Base-by-base conservation (phyloP, 805 yeast genomes). In the Metschnikowia baotianmanensis region DNA sequence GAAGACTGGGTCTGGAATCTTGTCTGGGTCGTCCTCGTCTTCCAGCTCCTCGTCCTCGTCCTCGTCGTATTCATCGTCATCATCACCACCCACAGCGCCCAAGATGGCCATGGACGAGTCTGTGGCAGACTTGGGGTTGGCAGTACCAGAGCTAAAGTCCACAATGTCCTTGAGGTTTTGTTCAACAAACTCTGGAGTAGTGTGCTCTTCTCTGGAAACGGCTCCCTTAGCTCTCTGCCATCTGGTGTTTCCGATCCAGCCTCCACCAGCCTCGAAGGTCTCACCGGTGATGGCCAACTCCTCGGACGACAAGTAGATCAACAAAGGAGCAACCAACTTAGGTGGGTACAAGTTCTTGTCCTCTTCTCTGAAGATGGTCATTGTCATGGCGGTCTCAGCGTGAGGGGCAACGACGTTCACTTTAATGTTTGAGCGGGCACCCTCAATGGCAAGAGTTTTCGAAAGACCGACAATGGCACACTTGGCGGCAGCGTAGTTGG, bases 331-430 rank as follows among this genome's bases (percentile, higher is more conserved):
- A 34, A 91, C 96, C 62, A 80, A 87, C 38, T 82, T 78, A 5
- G 97, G 90, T 54, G 86, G 87, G 65, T 83, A 88, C 53, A 82
- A 79, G 66, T 87, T 86, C 53, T 83, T 77, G 64, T 91, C 95
- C 46, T 79, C 80, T 34, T 82, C 83, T 34, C 80, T 77, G 68
- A 91, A 86, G 34, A 91, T 82, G 5, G 96, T 85, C 57, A 79
- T 77, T 21, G 99, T 91, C 99, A 91, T 91, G 43, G 95, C 90
- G 31, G 99, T 91, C 58, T 91, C 97, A 21, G 98, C 98, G 62
- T 91, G 96, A 39, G 99, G 99, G 20, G 99, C 98, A 61, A 89
- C 82, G 26, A 80, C 78, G 59, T 90, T 86, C 42, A 81, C 90
- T 56, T 74, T 72, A 52, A 91, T 88, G 58, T 83, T 80, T 56